Evolutionary conservation across 2,329 filamentous ascomycete genomes (phyloP), one percentile per base, ranked within the genome.

Genomic region (Fusarium palustre): DNA sequence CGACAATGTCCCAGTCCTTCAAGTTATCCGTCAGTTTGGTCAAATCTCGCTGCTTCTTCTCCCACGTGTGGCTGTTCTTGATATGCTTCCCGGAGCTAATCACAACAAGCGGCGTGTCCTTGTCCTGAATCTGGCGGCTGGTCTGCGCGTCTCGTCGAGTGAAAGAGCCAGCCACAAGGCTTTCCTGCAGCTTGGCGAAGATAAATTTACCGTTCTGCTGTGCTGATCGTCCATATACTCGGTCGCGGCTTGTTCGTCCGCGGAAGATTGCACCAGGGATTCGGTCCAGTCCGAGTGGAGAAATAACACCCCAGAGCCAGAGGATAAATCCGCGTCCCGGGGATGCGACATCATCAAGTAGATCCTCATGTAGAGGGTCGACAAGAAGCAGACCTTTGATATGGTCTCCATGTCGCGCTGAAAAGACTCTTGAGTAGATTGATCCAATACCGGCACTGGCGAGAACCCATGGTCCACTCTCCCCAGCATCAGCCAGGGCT

Each of bases 131-230:
- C 47, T 90, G 90, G 24, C 91, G 85, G 60, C 93, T 93, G 62
- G 90, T 92, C 45, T 86, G 83, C 20, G 97, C 89, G 75, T 99
- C 96, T 34, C 92, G 92, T 78, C 90, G 91, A 16, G 93, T 93
- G 71, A 98, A 88, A 1, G 92, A 93, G 69, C 90, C 87, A 1
- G 94, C 94, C 33, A 97, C 93, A 1, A 98, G 85, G 69, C 91
- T 95, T 82, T 99, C 96, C 80, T 99, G 96, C 58, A 99, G 84
- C 80, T 94, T 92, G 7, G 94, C 92, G 78, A 97, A 97, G 79
- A 97, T 91, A 77, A 88, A 91, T 78, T 94, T 97, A 65, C 92
- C 92, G 25, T 85, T 86, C 79, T 97, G 93, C 76, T 93, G 91
- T 1, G 93, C 89, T 7, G 90, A 88, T 45, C 88, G 86, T 15